Conservation (phyloP, 148 eudicot genomes). For the Beta vulgaris region DNA sequence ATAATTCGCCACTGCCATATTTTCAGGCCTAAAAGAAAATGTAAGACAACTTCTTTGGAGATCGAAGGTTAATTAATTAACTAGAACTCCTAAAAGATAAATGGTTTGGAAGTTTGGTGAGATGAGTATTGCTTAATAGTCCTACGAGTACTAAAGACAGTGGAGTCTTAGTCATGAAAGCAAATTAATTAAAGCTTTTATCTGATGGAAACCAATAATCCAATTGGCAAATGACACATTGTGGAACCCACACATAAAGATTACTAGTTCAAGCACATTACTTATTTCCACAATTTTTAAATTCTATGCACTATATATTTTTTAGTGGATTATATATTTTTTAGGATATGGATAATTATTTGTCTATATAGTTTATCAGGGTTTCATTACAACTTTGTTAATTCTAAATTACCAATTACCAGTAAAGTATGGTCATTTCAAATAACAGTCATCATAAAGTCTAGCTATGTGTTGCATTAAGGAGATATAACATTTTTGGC, state of each 20-base stretch:
- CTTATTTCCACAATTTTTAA: neutral
- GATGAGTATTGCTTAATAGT: neutral
- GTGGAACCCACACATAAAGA: neutral
- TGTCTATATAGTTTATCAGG: neutral
- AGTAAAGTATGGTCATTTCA: too few species aligned
- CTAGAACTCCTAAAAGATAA: neutral
- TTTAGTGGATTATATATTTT: too few species aligned
- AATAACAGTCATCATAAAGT: too few species aligned
- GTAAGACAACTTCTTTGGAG: neutral
- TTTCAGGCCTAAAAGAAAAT: neutral
- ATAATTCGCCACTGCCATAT: slow-evolving; percentile 22
- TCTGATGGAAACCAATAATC: slow-evolving; percentile 10
- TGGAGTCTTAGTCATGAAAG: slow-evolving; percentile 27
- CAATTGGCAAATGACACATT: neutral
- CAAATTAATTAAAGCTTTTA: slow-evolving; percentile 8
- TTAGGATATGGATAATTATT: too few species aligned
- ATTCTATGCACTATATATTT: too few species aligned
- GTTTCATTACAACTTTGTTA: too few species aligned
- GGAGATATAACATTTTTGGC: too few species aligned
- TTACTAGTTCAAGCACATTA: neutral
- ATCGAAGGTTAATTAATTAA: neutral
- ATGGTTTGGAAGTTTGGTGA: slow-evolving; percentile 3
- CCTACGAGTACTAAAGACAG: neutral
- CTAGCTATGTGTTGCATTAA: too few species aligned
- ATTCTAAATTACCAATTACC: too few species aligned